phyloP scores from a whole-genome alignment of 2,329 filamentous ascomycete genomes.

The Exophiala xenobiotica region DNA sequence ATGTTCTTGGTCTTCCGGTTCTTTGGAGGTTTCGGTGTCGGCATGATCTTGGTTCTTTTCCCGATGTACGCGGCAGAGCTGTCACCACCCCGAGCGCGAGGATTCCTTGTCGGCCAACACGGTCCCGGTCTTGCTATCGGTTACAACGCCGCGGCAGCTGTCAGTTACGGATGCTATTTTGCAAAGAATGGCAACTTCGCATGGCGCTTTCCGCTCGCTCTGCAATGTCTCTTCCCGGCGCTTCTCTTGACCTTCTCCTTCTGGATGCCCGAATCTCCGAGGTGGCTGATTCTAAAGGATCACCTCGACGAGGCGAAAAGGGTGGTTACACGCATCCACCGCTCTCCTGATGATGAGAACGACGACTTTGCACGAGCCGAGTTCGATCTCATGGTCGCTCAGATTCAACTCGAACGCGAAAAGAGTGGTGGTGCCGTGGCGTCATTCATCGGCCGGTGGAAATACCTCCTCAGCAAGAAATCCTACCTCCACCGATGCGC shows the following conservation, averaged over 20 bases:
- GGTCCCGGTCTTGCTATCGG: not conserved
- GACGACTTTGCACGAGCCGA: not conserved
- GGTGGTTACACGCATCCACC: constrained; percentile 37
- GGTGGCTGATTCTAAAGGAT: constrained; percentile 59
- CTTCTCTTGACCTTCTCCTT: constrained; percentile 42
- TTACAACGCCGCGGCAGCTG: not conserved
- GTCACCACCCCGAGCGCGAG: not conserved
- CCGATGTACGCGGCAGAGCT: constrained; percentile 4
- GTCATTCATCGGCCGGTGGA: not conserved
- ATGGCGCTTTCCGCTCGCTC: not conserved
- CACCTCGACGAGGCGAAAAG: constrained; percentile 52
- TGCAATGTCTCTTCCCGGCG: not conserved
- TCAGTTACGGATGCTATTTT: constrained; percentile 2
- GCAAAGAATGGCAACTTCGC: not conserved
- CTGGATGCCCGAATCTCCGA: constrained; percentile 57
- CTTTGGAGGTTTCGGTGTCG: constrained; percentile 2
- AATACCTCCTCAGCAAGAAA: not conserved
- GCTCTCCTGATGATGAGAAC: not conserved
- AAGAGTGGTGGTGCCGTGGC: not conserved
- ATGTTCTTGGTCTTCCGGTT: constrained; percentile 2
- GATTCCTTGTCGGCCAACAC: constrained; percentile 3
- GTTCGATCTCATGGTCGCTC: not conserved
- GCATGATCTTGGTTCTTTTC: constrained; percentile 1
- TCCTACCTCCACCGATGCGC: not conserved
- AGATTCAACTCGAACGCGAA: not conserved